phyloP scores from a whole-genome alignment of 345 rosid genomes.

The Aquilaria yunnanensis region DNA sequence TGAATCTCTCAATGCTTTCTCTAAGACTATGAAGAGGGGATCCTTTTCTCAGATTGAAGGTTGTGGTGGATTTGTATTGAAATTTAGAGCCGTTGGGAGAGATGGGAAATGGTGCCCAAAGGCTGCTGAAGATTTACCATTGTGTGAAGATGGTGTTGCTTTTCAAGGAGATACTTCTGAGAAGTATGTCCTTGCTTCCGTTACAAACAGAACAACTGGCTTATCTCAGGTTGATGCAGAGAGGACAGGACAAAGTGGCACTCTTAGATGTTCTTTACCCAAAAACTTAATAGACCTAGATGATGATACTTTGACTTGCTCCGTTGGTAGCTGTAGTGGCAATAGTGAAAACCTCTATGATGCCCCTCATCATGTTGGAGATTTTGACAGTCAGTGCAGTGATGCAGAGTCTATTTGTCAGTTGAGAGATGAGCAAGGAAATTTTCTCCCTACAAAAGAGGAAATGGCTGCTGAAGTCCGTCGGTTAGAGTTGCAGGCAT shows the following conservation, averaged over 20 bases:
- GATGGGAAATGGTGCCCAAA: conserved; percentile 20
- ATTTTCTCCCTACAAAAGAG: conserved; percentile 18
- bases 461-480: conserved; percentile 47
- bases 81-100: conserved; percentile 27
- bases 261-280: too few species aligned
- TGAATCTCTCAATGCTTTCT: conserved; percentile 27
- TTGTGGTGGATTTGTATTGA: conserved; percentile 18
- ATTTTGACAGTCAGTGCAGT: conserved; percentile 18
- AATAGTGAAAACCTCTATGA: too few species aligned
- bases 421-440: conserved; percentile 17
- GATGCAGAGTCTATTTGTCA: conserved; percentile 45
- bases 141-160: conserved; percentile 28
- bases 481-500: conserved; percentile 66
- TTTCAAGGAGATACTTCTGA: conserved; percentile 31
- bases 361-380: neutral
- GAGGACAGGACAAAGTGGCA: too few species aligned
- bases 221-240: too few species aligned
- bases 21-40: conserved; percentile 34
- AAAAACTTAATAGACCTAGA: too few species aligned
- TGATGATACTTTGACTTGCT: too few species aligned
- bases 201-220: conserved; percentile 5
- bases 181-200: conserved; percentile 24
- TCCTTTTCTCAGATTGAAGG: conserved; percentile 23
- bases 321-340: too few species aligned
- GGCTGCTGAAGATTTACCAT: conserved; percentile 18